A percentile compares a stretch with the other conserved stretches of the same genome.
Conservation (phyloP, 2,329 filamentous ascomycete genomes). For the Teratosphaeria nubilosa region DNA sequence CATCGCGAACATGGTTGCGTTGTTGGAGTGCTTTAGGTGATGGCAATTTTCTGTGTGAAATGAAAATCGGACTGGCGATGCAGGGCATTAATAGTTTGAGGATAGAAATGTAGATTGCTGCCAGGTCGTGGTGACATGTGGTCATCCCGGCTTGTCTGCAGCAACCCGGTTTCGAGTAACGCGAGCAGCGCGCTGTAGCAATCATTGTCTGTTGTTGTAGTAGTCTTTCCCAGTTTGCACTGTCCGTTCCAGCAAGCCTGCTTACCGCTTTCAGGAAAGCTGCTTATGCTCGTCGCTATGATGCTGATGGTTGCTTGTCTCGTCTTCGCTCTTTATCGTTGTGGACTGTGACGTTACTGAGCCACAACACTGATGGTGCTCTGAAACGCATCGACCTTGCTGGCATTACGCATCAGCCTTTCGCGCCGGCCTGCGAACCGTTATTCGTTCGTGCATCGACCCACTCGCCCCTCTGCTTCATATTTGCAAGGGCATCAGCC, state of each 20-base stretch:
- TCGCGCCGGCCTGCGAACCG: not conserved
- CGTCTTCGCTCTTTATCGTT: no score
- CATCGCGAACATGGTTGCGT: constrained; percentile 3
- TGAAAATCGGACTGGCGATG: not conserved
- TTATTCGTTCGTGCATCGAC: not conserved
- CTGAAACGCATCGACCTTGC: not conserved
- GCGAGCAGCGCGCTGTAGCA: not conserved
- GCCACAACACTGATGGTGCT: not conserved
- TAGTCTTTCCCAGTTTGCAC: not conserved
- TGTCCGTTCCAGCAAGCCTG: not conserved
- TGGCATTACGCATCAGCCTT: not conserved
- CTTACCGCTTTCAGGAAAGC: not conserved
- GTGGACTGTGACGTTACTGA: no score
- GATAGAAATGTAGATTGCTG: not conserved
- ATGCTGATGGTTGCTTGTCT: not conserved
- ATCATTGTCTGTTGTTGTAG: not conserved
- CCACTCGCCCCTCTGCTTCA: constrained; percentile 1
- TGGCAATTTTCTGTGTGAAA: not conserved
- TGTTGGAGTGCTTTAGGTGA: not conserved
- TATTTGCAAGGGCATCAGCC: not conserved
- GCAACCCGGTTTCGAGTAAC: not conserved
- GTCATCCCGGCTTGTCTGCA: not conserved
- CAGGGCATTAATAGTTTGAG: not conserved
- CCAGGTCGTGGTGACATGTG: not conserved
- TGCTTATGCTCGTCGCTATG: not conserved